Base-by-base conservation (phyloP, 306 rosid species). In the Ormosia semicastrata region DNA sequence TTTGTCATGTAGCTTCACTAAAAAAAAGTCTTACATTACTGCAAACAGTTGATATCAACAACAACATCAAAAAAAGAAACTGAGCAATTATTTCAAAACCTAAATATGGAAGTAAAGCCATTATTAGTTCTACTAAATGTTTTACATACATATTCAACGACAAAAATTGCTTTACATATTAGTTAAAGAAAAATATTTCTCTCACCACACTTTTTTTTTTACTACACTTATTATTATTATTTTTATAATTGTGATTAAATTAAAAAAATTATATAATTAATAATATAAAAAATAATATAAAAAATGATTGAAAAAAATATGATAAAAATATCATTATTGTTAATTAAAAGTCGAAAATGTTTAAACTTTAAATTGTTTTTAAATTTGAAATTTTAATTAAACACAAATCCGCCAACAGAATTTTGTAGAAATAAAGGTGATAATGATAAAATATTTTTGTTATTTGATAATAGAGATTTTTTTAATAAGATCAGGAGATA, bases 1-100 rank as follows among this genome's bases (percentile, higher is more conserved):
- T 78, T 56, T 84, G 77, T 78, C 83, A 46, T 47, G 77, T 70
- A 17, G 59, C 69, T 41, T 40, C n/a, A 17, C 70, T 37, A 4
- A n/a, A 37, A 6, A 39, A 65, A 8, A 8, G 13, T 44, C 47
- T 37, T 7, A 34, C 49, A 2, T 14, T 39, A 39, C 49, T 15
- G 30, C 30, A 3, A 30, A 37, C 12, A n/a, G 46, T 36, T 14
- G 12, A 39, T 33, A 32, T 33, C 11, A 33, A 12, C 18, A 18
- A 62, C n/a, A n/a, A n/a, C n/a, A n/a, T n/a, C n/a, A 34, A 33
- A 62, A 3, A 62, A 9, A 24, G 24, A 24, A 15, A 17, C 7
- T 37, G 14, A 65, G 71, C 33, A 65, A 65, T 65, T 65, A 50
- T 65, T 13, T 65, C 57, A 39, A 64, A 15, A n/a, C 30, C 50